A percentile compares a stretch with the other conserved stretches of the same genome.
Conservation (phyloP, 306 rosid genomes). For the Geum urbanum region DNA sequence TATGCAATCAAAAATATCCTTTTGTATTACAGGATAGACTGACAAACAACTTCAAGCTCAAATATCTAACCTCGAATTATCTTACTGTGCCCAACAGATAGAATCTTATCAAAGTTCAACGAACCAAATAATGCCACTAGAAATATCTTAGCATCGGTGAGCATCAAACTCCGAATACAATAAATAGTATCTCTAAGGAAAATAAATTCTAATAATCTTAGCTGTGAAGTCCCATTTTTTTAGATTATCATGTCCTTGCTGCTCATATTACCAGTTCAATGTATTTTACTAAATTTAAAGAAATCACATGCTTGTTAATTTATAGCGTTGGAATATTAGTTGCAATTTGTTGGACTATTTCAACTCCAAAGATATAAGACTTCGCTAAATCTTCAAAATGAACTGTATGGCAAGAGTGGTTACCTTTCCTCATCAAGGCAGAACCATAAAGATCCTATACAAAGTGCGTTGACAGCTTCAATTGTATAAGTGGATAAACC, state of each 20-base stretch:
- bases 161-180: not conserved
- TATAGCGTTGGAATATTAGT: too few relatives aligned
- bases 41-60: too few relatives aligned
- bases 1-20: too few relatives aligned
- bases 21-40: too few relatives aligned
- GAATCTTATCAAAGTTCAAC: not conserved
- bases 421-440: slow-evolving; percentile 75
- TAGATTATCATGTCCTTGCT: too few relatives aligned
- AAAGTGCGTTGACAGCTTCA: slow-evolving; percentile 61
- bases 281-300: too few relatives aligned
- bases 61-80: not conserved
- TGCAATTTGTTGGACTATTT: not conserved
- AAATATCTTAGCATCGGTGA: not conserved
- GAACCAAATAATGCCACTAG: not conserved
- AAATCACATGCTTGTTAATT: too few relatives aligned
- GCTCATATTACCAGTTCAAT: too few relatives aligned
- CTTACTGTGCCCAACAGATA: not conserved
- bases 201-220: not conserved
- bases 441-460: slow-evolving; percentile 60
- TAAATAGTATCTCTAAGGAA: not conserved
- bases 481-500: slow-evolving; percentile 46
- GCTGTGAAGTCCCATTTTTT: too few relatives aligned
- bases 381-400: slow-evolving; percentile 4
- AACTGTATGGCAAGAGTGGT: slow-evolving; percentile 16
- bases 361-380: not conserved